A percentile compares a stretch with the other conserved stretches of the same genome.
phyloP scores from a whole-genome alignment of 257 asterid genomes.

The Solanum medicagineum region DNA sequence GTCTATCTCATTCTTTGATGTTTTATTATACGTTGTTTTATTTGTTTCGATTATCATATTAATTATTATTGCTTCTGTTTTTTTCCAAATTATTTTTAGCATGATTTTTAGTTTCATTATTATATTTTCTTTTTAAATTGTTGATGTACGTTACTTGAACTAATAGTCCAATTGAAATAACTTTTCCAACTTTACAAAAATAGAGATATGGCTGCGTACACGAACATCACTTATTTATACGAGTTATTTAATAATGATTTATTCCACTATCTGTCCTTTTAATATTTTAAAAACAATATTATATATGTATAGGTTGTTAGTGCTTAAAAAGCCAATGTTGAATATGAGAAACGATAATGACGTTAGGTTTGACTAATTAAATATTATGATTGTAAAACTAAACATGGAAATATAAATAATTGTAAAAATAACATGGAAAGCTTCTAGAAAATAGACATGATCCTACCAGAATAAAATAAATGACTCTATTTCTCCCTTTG shows the following conservation, averaged over 20 bases:
- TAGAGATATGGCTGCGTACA: background rate
- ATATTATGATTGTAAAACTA: background rate
- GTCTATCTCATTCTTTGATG: background rate
- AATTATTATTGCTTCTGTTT: background rate
- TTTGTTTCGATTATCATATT: background rate
- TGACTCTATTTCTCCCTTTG: background rate
- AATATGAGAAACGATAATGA: background rate
- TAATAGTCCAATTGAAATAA: background rate
- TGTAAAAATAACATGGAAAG: background rate
- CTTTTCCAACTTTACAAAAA: background rate
- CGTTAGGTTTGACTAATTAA: background rate
- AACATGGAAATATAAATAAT: background rate
- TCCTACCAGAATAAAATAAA: background rate
- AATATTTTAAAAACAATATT: background rate
- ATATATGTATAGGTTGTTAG: background rate
- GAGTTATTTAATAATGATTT: background rate
- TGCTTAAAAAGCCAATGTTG: background rate
- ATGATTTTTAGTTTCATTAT: background rate
- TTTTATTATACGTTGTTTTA: background rate
- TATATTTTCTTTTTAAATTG: background rate
- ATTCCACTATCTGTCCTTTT: background rate
- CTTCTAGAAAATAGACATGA: background rate
- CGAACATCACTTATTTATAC: background rate
- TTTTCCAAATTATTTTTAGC: too few species aligned
- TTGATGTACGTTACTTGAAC: background rate